These are phyloP conservation scores for Pezicula radicicola DNA, from an alignment of 2,329 filamentous ascomycete genomes.

Conservation along the genomic window DNA sequence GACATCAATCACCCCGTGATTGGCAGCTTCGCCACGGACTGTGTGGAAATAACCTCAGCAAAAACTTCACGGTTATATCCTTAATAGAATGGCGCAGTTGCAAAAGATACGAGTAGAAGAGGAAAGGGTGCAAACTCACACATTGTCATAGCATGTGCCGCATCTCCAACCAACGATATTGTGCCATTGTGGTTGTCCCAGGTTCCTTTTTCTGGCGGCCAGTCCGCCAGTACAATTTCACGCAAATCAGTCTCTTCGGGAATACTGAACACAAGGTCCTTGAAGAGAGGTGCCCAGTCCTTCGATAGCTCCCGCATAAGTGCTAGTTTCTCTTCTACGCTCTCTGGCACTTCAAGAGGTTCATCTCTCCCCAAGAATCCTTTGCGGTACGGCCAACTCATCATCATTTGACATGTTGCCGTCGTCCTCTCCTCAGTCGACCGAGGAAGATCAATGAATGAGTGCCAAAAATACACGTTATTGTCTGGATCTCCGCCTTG, in stretches of 20 bases:
- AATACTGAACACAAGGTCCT: conserved; percentile 28
- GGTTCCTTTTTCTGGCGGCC: conserved; percentile 27
- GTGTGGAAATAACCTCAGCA: too few species aligned
- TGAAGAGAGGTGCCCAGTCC: conserved; percentile 33
- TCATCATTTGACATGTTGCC: conserved; percentile 33
- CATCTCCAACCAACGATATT: conserved; percentile 39
- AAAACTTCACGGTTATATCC: too few species aligned
- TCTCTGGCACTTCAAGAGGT: conserved; percentile 28
- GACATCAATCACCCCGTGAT: conserved; percentile 40
- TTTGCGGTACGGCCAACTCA: conserved; percentile 37
- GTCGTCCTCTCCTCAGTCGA: conserved; percentile 25
- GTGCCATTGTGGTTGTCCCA: conserved; percentile 27
- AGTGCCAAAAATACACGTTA: conserved; percentile 38
- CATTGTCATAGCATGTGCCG: conserved; percentile 46
- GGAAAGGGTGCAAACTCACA: conserved; percentile 34
- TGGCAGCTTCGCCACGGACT: conserved; percentile 39
- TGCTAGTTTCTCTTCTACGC: conserved; percentile 26
- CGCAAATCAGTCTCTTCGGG: conserved; percentile 30
- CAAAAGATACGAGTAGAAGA: conserved; percentile 23
- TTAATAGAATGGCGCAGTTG: too few species aligned
- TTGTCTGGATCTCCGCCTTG: conserved; percentile 37
- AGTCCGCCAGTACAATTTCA: conserved; percentile 33
- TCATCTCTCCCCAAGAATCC: conserved; percentile 30
- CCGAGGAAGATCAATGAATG: conserved; percentile 34
- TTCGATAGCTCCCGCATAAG: conserved; percentile 31